Base-by-base conservation (phyloP, 495 filamentous ascomycete genomes). In the Glutinoglossum americanum region DNA sequence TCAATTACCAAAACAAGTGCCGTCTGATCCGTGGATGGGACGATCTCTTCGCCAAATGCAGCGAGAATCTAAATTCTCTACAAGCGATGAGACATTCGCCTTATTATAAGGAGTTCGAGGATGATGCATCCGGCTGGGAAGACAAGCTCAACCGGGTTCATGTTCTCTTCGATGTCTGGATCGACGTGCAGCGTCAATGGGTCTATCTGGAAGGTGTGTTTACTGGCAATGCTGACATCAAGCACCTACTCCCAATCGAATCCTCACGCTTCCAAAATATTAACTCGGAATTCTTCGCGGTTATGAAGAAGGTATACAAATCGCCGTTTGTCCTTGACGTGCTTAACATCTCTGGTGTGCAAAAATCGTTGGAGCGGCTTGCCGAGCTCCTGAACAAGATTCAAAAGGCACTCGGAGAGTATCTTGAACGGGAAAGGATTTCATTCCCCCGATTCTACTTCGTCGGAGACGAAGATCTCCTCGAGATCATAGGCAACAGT, bases 401-500 rank as follows among this genome's bases (percentile, higher is more conserved):
- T 56, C 93, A 99, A 64, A 99, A 99, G 70, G 92, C 92, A 3
- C 80, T 99, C 15, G 92, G 92, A 65, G 92, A 99, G 73, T 99
- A 99, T 63, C 81, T 99, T 51, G 92, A 99, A 70, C 87, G 90
- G 58, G 92, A 99, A 73, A 79, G 92, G 64, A 82, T 95, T 3
- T 92, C 92, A 1, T 99, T 99, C 72, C 92, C 92, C 51, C 80
- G 92, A 32, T 99, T 99, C 73, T 99, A 99, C 69, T 99, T 99
- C 64, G 92, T 99, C 57, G 92, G 92, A 67, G 92, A 99, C 63
- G 92, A 99, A 69, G 92, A 99, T 68, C 72, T 99, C 59, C 74
- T 99, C n/a, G 92, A 99, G 69, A 99, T 99, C 69, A 99, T 99
- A 55, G 92, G 92, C 66, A 99, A 99, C 69, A 94, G 89, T 69